phyloP scores from a whole-genome alignment of 2,329 filamentous ascomycete genomes.

The Alternaria conjuncta region DNA sequence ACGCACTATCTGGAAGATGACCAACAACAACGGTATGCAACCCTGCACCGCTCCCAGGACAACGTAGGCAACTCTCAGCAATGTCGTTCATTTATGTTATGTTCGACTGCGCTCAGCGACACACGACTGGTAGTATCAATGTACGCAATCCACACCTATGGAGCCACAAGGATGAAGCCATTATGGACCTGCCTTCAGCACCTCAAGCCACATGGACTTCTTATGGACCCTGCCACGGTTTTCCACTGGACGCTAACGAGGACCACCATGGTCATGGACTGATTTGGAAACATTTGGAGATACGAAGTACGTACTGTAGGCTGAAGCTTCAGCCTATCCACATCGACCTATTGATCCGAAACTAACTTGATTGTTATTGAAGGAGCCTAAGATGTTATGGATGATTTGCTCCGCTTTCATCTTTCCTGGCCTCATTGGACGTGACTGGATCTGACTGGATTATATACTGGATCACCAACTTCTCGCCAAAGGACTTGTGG shows the following conservation, averaged over 20 bases:
- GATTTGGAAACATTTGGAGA: constrained; percentile 27
- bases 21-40: constrained; percentile 15
- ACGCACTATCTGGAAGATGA: constrained; percentile 25
- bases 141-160: constrained; percentile 5
- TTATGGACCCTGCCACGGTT: background rate
- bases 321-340: constrained; percentile 31
- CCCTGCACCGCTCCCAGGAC: constrained; percentile 24
- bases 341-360: constrained; percentile 33
- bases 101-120: constrained; percentile 28
- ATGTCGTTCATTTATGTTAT: constrained; percentile 37
- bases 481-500: background rate
- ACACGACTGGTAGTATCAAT: constrained; percentile 18
- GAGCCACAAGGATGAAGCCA: background rate
- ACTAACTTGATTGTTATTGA: constrained; percentile 44
- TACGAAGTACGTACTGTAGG: constrained; percentile 46
- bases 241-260: constrained; percentile 1
- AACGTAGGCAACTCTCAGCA: constrained; percentile 29
- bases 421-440: constrained; percentile 9
- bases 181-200: constrained; percentile 2
- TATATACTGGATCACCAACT: constrained; percentile 1
- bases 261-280: constrained; percentile 10
- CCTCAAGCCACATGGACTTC: background rate
- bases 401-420: constrained; percentile 20
- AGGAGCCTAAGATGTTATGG: constrained; percentile 23
- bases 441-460: constrained; percentile 1